A percentile compares a stretch with the other conserved stretches of the same genome.
phyloP scores from a whole-genome alignment of 2,329 filamentous ascomycete species.

The Aaosphaeria pasadenensis region DNA sequence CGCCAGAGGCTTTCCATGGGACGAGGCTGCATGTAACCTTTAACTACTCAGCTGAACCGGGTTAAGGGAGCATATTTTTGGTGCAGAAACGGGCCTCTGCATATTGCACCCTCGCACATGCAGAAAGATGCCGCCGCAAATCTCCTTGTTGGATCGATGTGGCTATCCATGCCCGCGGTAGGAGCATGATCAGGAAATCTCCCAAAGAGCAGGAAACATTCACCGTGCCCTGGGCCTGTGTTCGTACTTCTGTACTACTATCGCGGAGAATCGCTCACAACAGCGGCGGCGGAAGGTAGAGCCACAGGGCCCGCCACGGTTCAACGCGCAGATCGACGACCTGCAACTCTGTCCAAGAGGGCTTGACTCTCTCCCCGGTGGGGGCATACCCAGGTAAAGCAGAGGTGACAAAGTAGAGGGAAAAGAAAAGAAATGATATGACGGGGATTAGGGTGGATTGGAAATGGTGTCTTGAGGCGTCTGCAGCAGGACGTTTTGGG shows the following conservation, averaged over 20 bases:
- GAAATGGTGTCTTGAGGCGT: slow-evolving; percentile 24
- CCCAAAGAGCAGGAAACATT: slow-evolving; percentile 1
- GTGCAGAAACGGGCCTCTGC: slow-evolving; percentile 12
- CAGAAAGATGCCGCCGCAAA: slow-evolving; percentile 15
- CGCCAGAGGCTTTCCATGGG: slow-evolving; percentile 18
- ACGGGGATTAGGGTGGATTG: slow-evolving; percentile 2
- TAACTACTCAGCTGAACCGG: slow-evolving; percentile 23
- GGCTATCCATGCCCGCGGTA: slow-evolving; percentile 7
- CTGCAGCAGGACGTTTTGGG: slow-evolving; percentile 30
- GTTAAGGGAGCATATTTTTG: slow-evolving; percentile 13
- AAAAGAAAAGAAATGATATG: neutral
- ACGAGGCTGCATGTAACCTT: slow-evolving; percentile 31
- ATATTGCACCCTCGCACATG: slow-evolving; percentile 17
- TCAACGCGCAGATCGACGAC: neutral
- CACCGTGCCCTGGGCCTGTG: slow-evolving; percentile 4
- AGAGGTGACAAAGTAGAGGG: too few relatives aligned
- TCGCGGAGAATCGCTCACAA: slow-evolving; percentile 3
- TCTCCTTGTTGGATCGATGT: slow-evolving; percentile 14
- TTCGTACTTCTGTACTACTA: slow-evolving; percentile 6
- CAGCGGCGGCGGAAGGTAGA: slow-evolving; percentile 2
- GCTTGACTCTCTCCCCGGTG: too few relatives aligned
- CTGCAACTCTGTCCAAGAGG: neutral
- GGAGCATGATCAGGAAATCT: slow-evolving; percentile 4
- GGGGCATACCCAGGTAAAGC: too few relatives aligned
- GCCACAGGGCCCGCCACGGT: neutral